Conservation (phyloP, 192 early-diverging fungal genomes). For the Jimgerdemannia flammicorona region DNA sequence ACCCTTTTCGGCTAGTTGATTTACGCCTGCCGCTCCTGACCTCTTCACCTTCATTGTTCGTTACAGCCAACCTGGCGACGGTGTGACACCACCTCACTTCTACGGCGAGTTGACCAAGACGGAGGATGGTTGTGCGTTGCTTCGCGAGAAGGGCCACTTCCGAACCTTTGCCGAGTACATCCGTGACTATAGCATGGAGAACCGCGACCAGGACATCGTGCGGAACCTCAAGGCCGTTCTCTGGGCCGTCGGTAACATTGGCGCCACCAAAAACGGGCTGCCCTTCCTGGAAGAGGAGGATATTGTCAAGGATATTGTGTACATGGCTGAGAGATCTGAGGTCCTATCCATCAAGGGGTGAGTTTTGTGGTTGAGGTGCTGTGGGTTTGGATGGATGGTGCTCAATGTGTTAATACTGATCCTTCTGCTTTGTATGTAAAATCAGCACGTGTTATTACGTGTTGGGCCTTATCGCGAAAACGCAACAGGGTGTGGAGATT, state of each 20-base stretch:
- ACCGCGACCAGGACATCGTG: conserved; percentile 31
- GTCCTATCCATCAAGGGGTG: conserved; percentile 77
- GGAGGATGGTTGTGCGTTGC: conserved; percentile 60
- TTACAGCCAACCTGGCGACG: conserved; percentile 33
- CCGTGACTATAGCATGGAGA: conserved; percentile 40
- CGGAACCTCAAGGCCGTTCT: conserved; percentile 65
- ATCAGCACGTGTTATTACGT: conserved; percentile 72
- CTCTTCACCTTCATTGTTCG: background rate
- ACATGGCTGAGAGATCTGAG: conserved; percentile 62
- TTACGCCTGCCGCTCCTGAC: background rate
- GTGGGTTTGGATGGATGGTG: too few relatives aligned
- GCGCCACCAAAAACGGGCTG: conserved; percentile 58
- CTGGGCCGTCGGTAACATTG: conserved; percentile 84
- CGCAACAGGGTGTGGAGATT: conserved; percentile 62
- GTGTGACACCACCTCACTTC: conserved; percentile 64
- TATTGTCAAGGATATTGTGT: conserved; percentile 66
- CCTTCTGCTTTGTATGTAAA: background rate
- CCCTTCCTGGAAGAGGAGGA: conserved; percentile 70
- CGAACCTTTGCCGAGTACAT: conserved; percentile 55
- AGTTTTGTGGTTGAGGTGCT: background rate
- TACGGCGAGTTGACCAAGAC: conserved; percentile 79
- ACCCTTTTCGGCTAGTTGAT: too few relatives aligned
- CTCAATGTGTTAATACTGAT: background rate
- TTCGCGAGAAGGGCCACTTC: conserved; percentile 67
- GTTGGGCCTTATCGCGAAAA: conserved; percentile 67